Conservation (phyloP, 495 filamentous ascomycete species). For the Darksidea phi region DNA sequence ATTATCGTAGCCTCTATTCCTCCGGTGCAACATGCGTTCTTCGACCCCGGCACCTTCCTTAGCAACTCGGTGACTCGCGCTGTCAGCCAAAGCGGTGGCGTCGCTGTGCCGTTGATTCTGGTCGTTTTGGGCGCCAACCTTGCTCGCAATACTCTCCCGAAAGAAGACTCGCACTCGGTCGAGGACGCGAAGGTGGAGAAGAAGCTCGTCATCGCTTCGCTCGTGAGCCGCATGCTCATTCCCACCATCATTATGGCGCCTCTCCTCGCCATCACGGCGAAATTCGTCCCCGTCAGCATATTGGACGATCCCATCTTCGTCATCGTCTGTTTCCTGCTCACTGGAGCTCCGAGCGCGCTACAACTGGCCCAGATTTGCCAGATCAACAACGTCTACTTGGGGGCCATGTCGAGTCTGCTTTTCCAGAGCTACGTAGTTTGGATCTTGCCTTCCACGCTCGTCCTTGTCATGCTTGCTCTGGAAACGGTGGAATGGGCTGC, state of each 20-base stretch:
- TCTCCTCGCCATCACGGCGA: constrained; percentile 84
- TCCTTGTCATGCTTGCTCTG: constrained; percentile 86
- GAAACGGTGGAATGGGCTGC: constrained; percentile 89
- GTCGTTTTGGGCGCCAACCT: constrained; percentile 96
- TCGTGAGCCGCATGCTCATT: constrained; percentile 87
- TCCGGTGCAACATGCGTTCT: constrained; percentile 77
- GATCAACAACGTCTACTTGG: constrained; percentile 93
- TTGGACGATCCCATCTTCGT: constrained; percentile 97
- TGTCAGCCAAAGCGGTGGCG: constrained; percentile 77
- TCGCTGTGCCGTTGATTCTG: constrained; percentile 91
- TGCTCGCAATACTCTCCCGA: constrained; percentile 56
- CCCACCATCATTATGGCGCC: constrained; percentile 92
- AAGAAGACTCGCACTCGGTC: constrained; percentile 48
- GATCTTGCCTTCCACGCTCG: constrained; percentile 90
- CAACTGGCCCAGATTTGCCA: constrained; percentile 98
- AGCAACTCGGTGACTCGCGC: constrained; percentile 91
- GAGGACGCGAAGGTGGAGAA: constrained; percentile 64
- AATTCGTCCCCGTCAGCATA: constrained; percentile 89
- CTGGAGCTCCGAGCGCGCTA: constrained; percentile 88
- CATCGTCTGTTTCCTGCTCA: constrained; percentile 93
- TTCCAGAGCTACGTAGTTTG: constrained; percentile 98
- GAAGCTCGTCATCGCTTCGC: constrained; percentile 77
- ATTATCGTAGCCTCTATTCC: constrained; percentile 92
- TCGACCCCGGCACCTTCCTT: constrained; percentile 83
- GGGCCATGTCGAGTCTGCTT: constrained; percentile 85